These are phyloP conservation scores for Rosa lucieae DNA, from an alignment of 306 rosid species.

Conservation along the genomic window DNA sequence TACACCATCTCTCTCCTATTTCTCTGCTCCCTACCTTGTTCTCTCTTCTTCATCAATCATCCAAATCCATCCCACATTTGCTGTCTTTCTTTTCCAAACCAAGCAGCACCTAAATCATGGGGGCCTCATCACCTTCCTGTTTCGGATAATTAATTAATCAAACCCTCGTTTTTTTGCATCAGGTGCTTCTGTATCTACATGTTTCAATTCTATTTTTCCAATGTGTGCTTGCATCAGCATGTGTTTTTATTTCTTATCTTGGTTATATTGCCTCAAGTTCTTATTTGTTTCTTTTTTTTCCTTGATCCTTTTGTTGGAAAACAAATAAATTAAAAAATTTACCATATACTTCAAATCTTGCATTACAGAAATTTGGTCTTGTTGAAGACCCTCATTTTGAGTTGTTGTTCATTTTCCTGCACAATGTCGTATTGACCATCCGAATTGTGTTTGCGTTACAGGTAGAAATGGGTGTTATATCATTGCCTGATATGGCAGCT, in stretches of 20 bases:
- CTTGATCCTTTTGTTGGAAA: too few relatives aligned
- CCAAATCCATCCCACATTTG: neutral
- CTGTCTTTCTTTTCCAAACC: neutral
- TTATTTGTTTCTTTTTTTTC: neutral
- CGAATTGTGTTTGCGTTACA: neutral
- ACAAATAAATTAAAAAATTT: too few relatives aligned
- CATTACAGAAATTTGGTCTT: neutral
- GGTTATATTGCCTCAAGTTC: neutral
- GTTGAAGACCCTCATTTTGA: too few relatives aligned
- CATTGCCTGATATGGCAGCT: conserved; percentile 45
- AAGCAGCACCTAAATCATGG: neutral
- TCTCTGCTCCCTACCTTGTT: conserved; percentile 1
- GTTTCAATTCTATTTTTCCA: neutral
- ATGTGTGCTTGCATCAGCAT: neutral
- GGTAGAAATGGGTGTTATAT: conserved; percentile 56
- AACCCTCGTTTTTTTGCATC: conserved; percentile 6
- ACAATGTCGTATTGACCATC: neutral
- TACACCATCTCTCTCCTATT: neutral
- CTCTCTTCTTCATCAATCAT: neutral
- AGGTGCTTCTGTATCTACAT: conserved; percentile 19
- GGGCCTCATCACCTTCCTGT: neutral
- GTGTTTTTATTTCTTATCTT: neutral
- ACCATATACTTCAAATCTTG: neutral
- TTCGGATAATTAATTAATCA: conserved; percentile 4
- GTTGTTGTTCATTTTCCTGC: neutral